phyloP scores from a whole-genome alignment of 306 rosid genomes.

The Alnus glutinosa region DNA sequence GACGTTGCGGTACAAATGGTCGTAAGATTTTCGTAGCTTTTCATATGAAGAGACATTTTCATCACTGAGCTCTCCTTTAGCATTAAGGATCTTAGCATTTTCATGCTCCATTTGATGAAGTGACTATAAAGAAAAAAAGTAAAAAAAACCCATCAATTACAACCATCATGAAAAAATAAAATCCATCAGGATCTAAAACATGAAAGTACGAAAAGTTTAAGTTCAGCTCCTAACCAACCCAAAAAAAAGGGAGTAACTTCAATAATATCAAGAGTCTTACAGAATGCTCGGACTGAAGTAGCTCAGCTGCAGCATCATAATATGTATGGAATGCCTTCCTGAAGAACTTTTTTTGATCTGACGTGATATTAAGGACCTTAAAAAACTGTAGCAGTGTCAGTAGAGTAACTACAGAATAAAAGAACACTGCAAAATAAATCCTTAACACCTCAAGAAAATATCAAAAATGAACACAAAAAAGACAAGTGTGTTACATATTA shows the following conservation, averaged over 20 bases:
- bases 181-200: conserved; percentile 9
- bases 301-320: conserved; percentile 82
- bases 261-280: conserved; percentile 51
- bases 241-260: conserved; percentile 1
- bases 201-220: background rate
- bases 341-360: conserved; percentile 86
- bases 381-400: conserved; percentile 70
- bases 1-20: conserved; percentile 81
- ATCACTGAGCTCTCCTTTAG: conserved; percentile 95
- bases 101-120: conserved; percentile 95
- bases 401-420: conserved; percentile 30
- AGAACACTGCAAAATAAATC: conserved; percentile 9
- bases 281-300: conserved; percentile 93
- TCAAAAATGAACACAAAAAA: conserved; percentile 1
- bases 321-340: conserved; percentile 80
- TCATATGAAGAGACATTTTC: conserved; percentile 84
- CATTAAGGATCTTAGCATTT: conserved; percentile 90
- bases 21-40: conserved; percentile 95
- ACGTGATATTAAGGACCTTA: conserved; percentile 81
- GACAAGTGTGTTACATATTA: background rate
- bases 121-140: conserved; percentile 52
- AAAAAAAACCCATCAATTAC: conserved; percentile 28
- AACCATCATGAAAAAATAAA: conserved; percentile 1
- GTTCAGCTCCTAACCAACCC: conserved; percentile 8
- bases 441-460: conserved; percentile 13